These are phyloP conservation scores for Leishmania mexicana DNA, from an alignment of 208 protist genomes.

Conservation along the genomic window DNA sequence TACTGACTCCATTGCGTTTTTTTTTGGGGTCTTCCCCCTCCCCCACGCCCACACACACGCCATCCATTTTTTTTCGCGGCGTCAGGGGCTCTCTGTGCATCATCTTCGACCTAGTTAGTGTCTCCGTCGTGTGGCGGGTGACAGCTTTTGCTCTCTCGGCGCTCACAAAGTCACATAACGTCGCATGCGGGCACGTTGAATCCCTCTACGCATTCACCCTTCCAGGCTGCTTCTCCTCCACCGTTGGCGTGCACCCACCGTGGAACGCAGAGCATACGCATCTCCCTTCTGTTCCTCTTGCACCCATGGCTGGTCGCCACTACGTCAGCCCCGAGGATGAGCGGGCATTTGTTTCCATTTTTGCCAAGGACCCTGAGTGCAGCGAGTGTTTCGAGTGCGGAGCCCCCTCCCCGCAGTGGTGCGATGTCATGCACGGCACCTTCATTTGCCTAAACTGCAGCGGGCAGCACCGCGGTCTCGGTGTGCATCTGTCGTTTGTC, in stretches of 20 bases:
- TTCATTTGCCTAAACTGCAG: constrained; percentile 93
- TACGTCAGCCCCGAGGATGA: constrained; percentile 66
- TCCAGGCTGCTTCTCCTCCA: neutral
- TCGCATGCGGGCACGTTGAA: neutral
- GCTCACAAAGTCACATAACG: neutral
- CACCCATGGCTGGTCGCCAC: constrained; percentile 11
- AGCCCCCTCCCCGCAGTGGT: constrained; percentile 91
- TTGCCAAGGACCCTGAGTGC: constrained; percentile 82
- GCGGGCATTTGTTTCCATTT: constrained; percentile 61
- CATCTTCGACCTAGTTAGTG: neutral
- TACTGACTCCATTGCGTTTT: neutral
- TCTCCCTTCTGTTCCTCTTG: neutral
- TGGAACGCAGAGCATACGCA: neutral
- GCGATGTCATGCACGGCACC: constrained; percentile 85
- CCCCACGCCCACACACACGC: too few relatives aligned
- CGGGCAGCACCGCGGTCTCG: constrained; percentile 91
- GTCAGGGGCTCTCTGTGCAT: neutral
- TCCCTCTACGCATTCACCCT: neutral
- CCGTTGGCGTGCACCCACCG: neutral
- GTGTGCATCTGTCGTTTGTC: constrained; percentile 94
- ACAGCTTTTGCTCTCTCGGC: neutral
- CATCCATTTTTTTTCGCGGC: neutral
- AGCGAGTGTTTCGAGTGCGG: constrained; percentile 90
- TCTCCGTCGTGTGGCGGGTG: neutral
- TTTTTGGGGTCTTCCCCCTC: neutral